These are phyloP conservation scores for Candida sp. DNA, from an alignment of 1,139 yeast species.

Conservation along the genomic window DNA sequence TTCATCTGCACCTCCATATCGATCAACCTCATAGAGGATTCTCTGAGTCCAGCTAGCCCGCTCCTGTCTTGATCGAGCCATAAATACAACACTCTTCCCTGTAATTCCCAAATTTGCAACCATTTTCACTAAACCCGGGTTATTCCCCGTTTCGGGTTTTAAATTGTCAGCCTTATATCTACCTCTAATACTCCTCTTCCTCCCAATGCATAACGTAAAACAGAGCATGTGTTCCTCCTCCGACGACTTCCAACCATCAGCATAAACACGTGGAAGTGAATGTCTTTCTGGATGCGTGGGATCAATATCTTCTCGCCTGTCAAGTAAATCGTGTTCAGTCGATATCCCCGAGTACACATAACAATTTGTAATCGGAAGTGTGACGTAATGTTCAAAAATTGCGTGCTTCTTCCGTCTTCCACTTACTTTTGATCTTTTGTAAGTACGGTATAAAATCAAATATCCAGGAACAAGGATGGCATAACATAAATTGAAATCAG, in stretches of 20 bases:
- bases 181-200: constrained; percentile 42
- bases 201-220: constrained; percentile 83
- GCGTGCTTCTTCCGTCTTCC: constrained; percentile 46
- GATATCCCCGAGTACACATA: constrained; percentile 73
- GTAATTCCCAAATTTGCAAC: constrained; percentile 60
- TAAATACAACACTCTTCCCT: constrained; percentile 68
- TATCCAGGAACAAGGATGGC: constrained; percentile 72
- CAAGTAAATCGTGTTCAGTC: constrained; percentile 55
- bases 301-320: constrained; percentile 43
- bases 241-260: constrained; percentile 80
- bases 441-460: constrained; percentile 48
- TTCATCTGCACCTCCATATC: constrained; percentile 24
- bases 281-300: constrained; percentile 51
- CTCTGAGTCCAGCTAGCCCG: constrained; percentile 79
- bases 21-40: constrained; percentile 61
- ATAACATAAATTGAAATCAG: constrained; percentile 57
- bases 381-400: constrained; percentile 46
- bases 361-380: constrained; percentile 63
- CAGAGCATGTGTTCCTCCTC: constrained; percentile 74
- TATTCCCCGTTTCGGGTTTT: constrained; percentile 14
- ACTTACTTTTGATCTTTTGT: constrained; percentile 39
- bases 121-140: constrained; percentile 42
- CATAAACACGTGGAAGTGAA: constrained; percentile 65
- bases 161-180: constrained; percentile 3
- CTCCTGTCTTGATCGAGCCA: constrained; percentile 81